Evolutionary conservation across 495 filamentous ascomycete species (phyloP).

Genomic region (Bombardia bombarda): DNA sequence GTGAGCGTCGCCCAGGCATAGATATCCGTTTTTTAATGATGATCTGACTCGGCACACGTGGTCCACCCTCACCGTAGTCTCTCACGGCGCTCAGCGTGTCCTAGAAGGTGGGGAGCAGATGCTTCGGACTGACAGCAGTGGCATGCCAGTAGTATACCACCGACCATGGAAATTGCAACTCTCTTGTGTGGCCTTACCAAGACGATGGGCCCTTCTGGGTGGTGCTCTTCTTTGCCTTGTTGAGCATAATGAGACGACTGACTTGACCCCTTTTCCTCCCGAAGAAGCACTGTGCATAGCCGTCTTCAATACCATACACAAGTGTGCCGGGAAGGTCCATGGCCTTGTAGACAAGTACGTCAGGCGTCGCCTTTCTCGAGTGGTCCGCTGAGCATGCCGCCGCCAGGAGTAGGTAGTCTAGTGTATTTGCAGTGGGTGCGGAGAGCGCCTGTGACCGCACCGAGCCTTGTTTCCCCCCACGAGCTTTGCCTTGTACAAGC

Average conservation of each 20-base stretch:
- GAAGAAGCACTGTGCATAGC: conserved; percentile 29
- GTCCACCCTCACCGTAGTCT: conserved; percentile 13
- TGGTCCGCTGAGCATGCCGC: conserved; percentile 12
- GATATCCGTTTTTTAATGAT: conserved; percentile 24
- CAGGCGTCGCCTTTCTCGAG: conserved; percentile 4
- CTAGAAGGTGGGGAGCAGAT: too few relatives aligned
- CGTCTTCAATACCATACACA: conserved; percentile 11
- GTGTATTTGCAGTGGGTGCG: not conserved
- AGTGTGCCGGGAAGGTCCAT: conserved; percentile 15
- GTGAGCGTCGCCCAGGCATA: conserved; percentile 23
- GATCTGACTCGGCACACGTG: conserved; percentile 47
- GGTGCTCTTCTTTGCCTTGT: too few relatives aligned
- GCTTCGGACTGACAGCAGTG: too few relatives aligned
- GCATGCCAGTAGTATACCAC: too few relatives aligned
- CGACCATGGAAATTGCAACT: too few relatives aligned
- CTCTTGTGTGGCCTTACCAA: too few relatives aligned
- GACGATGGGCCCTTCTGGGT: too few relatives aligned
- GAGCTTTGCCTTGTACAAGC: conserved; percentile 24
- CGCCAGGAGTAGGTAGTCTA: too few relatives aligned
- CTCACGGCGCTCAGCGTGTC: too few relatives aligned
- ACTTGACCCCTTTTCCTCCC: not conserved
- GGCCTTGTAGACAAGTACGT: conserved; percentile 25
- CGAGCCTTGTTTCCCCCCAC: conserved; percentile 25
- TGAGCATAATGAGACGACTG: too few relatives aligned
- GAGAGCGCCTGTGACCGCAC: conserved; percentile 30